These are phyloP conservation scores for Cystobasidium sp. DNA, from an alignment of 1,284 basidiomycete species.

Conservation along the genomic window DNA sequence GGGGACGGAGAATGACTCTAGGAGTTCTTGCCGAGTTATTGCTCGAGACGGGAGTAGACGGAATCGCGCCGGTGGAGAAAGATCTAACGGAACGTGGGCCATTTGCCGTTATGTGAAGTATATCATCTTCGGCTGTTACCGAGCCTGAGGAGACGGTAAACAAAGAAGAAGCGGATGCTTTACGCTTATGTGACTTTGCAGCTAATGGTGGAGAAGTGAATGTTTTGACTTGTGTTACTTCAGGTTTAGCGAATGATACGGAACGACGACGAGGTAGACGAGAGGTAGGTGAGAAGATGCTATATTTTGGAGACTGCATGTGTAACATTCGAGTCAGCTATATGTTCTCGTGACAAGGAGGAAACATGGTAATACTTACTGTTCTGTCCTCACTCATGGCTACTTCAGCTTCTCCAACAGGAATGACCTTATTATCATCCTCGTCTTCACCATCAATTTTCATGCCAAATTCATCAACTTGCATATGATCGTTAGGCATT, in stretches of 20 bases:
- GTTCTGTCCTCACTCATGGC: constrained; percentile 9
- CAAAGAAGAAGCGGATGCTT: constrained; percentile 8
- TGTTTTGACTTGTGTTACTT: constrained; percentile 17
- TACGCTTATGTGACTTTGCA: constrained; percentile 3
- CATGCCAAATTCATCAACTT: neutral
- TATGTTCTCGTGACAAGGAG: neutral
- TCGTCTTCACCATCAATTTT: neutral
- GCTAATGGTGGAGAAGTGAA: neutral
- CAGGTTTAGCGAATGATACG: constrained; percentile 18
- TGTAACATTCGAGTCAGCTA: neutral
- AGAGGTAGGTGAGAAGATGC: constrained; percentile 19
- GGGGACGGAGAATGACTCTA: neutral
- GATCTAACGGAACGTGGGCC: neutral
- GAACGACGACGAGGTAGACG: constrained; percentile 2
- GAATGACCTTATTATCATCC: neutral
- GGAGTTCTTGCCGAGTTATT: neutral
- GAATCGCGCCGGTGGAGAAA: neutral
- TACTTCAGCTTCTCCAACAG: constrained; percentile 1
- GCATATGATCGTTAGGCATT: neutral
- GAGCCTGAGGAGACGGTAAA: neutral
- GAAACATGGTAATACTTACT: neutral
- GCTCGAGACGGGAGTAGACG: neutral
- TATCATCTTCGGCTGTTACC: neutral
- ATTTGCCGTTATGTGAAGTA: too few relatives aligned
- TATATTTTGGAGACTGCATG: constrained; percentile 1